A percentile compares a stretch with the other conserved stretches of the same genome.
These are phyloP conservation scores for Beverwykella pulmonaria DNA, from an alignment of 495 filamentous ascomycete genomes.

Conservation along the genomic window DNA sequence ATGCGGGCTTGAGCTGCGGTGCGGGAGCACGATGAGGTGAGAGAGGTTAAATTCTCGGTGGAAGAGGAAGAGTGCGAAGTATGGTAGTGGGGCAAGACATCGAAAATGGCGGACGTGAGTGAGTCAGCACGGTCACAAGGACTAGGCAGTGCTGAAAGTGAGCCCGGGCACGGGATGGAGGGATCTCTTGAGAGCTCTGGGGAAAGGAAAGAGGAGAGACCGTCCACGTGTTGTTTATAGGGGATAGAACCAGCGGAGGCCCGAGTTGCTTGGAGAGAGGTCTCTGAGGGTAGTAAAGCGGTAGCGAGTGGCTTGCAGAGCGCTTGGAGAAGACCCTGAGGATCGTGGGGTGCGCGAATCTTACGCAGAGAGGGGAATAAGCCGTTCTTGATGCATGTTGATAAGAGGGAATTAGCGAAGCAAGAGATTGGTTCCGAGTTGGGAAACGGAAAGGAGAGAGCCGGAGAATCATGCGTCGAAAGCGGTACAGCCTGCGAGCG, in stretches of 20 bases:
- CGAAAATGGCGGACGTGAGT: background rate
- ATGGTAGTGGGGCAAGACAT: background rate
- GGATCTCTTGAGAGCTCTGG: background rate
- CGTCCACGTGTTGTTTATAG: background rate
- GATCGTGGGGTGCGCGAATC: slow-evolving; percentile 59
- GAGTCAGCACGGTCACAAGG: background rate
- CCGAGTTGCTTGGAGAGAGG: slow-evolving; percentile 17
- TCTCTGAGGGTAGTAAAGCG: slow-evolving; percentile 24
- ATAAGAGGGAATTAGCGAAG: slow-evolving; percentile 70
- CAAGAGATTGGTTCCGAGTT: slow-evolving; percentile 81
- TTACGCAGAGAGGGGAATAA: slow-evolving; percentile 72
- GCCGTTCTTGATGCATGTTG: slow-evolving; percentile 65
- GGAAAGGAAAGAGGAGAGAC: background rate
- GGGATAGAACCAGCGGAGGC: slow-evolving; percentile 8
- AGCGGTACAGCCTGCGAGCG: slow-evolving; percentile 18
- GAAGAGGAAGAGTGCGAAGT: background rate
- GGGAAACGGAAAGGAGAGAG: slow-evolving; percentile 61
- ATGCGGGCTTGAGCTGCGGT: slow-evolving; percentile 46
- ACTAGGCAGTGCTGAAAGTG: background rate
- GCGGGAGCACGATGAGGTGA: slow-evolving; percentile 25
- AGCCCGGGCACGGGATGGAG: background rate
- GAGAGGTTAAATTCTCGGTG: background rate
- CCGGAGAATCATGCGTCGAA: background rate
- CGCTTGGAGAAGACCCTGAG: slow-evolving; percentile 41
- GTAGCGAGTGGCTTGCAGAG: slow-evolving; percentile 41